Conservation (phyloP, 2,329 filamentous ascomycete genomes). For the Lachnellula subtilissima region DNA sequence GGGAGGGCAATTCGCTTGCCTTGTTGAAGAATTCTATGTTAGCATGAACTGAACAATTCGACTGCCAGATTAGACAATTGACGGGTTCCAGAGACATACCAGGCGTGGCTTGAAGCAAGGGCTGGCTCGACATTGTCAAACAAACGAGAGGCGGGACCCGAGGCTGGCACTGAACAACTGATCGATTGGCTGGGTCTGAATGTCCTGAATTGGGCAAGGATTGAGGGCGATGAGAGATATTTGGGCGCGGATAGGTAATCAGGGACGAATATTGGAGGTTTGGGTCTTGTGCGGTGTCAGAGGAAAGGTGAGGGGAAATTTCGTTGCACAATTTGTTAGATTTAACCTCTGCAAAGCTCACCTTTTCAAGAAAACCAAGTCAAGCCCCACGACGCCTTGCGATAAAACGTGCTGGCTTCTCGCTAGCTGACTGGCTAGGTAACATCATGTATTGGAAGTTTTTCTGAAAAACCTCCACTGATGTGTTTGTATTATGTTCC, state of each 20-base stretch:
- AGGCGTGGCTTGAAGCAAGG: conserved; percentile 88
- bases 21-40: conserved; percentile 34
- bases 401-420: background rate
- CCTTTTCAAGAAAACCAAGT: background rate
- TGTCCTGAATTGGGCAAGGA: background rate
- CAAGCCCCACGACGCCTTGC: background rate
- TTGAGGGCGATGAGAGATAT: background rate
- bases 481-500: no score
- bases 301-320: background rate
- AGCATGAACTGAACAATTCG: background rate
- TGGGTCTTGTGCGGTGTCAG: background rate
- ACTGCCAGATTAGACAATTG: background rate
- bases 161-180: background rate
- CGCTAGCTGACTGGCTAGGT: no score
- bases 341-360: background rate
- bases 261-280: background rate
- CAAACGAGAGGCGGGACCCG: background rate
- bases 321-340: background rate
- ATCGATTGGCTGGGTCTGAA: conserved; percentile 7
- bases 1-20: conserved; percentile 98
- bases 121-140: conserved; percentile 80
- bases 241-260: background rate
- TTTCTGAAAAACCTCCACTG: no score
- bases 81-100: conserved; percentile 49
- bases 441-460: no score